phyloP scores from a whole-genome alignment of 805 yeast genomes.

The Nakazawaea pomicola region DNA sequence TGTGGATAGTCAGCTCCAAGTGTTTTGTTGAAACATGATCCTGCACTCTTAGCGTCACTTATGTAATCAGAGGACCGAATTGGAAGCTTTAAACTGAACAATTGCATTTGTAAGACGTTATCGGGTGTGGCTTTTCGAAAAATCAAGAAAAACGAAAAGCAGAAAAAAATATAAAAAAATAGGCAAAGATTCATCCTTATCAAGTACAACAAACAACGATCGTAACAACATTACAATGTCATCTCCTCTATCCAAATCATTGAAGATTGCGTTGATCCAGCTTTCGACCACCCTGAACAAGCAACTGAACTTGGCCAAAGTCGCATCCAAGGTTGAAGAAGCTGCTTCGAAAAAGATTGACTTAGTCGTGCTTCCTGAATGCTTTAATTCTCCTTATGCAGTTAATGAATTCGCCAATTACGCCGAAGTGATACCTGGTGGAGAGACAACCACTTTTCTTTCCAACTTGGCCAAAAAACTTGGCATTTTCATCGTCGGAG shows the following conservation, averaged over 20 bases:
- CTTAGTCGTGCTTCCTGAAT: conserved; percentile 86
- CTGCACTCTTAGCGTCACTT: no score
- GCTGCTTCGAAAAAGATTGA: conserved; percentile 63
- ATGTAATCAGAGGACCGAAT: no score
- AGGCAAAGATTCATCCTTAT: no score
- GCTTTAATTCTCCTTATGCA: conserved; percentile 94
- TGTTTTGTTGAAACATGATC: no score
- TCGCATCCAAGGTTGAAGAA: conserved; percentile 52
- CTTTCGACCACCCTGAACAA: conserved; percentile 80
- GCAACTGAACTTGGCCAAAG: conserved; percentile 67
- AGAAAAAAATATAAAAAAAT: neutral
- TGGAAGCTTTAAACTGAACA: no score
- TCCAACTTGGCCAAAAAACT: conserved; percentile 62
- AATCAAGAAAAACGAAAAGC: no score
- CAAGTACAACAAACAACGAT: no score
- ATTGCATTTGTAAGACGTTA: no score
- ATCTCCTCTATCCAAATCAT: conserved; percentile 38
- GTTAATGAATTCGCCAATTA: conserved; percentile 82
- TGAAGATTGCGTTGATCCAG: conserved; percentile 83
- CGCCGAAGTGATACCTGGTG: conserved; percentile 80
- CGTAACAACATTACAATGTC: conserved; percentile 2
- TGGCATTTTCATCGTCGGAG: conserved; percentile 72
- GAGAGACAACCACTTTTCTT: conserved; percentile 60
- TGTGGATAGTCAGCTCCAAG: no score
- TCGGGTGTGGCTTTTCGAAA: no score